These are phyloP conservation scores for Entomortierella parvispora DNA, from an alignment of 192 early-diverging fungal species.

Conservation along the genomic window DNA sequence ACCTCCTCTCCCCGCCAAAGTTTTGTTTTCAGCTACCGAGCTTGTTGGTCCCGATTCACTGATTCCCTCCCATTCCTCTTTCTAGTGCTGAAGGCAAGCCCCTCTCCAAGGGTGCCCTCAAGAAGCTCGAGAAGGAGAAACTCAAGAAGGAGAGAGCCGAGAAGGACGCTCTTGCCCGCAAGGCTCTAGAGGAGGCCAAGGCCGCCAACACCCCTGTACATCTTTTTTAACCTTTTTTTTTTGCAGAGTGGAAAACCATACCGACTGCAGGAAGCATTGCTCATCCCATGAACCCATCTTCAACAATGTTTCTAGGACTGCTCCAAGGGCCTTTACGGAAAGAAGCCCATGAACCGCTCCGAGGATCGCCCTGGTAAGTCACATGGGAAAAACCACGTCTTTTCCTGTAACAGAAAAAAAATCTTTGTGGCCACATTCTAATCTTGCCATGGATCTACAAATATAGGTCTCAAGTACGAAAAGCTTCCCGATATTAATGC, in stretches of 20 bases:
- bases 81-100: constrained; percentile 86
- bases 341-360: constrained; percentile 88
- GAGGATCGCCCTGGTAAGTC: constrained; percentile 71
- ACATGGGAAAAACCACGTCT: background rate
- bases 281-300: too few relatives aligned
- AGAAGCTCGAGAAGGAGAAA: constrained; percentile 92
- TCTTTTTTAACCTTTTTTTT: background rate
- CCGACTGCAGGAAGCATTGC: too few relatives aligned
- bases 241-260: too few relatives aligned
- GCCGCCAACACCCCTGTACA: constrained; percentile 34
- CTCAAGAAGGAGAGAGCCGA: constrained; percentile 86
- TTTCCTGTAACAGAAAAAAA: background rate
- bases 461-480: constrained; percentile 68
- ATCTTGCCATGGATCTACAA: constrained; percentile 1
- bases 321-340: constrained; percentile 88
- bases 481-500: constrained; percentile 71
- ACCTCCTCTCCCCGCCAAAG: background rate
- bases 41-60: background rate
- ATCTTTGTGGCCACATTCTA: background rate
- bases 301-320: constrained; percentile 64
- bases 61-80: background rate
- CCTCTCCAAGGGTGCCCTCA: constrained; percentile 89
- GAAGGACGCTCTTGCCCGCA: constrained; percentile 76
- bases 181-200: constrained; percentile 68
- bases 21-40: background rate